Conservation (phyloP, 345 rosid genomes). For the Linum tenue region DNA sequence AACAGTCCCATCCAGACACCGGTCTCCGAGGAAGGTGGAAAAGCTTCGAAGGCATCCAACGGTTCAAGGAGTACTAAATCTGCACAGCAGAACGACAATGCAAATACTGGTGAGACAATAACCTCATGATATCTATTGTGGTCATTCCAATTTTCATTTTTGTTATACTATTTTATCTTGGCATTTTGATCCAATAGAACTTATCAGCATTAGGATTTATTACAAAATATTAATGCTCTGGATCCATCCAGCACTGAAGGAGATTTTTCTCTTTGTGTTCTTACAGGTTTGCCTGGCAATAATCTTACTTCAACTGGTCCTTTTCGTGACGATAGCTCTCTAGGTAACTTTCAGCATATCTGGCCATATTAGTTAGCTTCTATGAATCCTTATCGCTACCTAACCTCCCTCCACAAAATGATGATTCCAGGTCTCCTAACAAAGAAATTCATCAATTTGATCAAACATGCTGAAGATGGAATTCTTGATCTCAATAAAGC, state of each 20-base stretch:
- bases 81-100: constrained; percentile 47
- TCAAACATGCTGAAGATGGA: constrained; percentile 94
- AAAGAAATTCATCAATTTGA: constrained; percentile 89
- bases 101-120: constrained; percentile 51
- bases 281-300: constrained; percentile 78
- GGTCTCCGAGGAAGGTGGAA: constrained; percentile 60
- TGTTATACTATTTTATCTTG: no score
- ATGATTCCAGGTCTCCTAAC: constrained; percentile 71
- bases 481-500: constrained; percentile 92
- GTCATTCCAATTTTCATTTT: no score
- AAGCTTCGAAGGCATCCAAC: constrained; percentile 58
- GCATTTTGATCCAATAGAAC: not conserved
- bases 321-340: constrained; percentile 96
- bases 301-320: constrained; percentile 72
- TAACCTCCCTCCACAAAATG: no score
- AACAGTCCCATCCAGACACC: constrained; percentile 64
- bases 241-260: constrained; percentile 8
- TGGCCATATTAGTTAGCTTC: not conserved
- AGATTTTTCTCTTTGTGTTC: constrained; percentile 21
- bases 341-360: constrained; percentile 41
- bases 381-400: not conserved
- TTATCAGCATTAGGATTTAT: not conserved
- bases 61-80: constrained; percentile 44
- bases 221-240: not conserved
- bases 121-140: no score